These are phyloP conservation scores for Ascochyta clinopodiicola DNA, from an alignment of 2,329 filamentous ascomycete species.

Conservation along the genomic window DNA sequence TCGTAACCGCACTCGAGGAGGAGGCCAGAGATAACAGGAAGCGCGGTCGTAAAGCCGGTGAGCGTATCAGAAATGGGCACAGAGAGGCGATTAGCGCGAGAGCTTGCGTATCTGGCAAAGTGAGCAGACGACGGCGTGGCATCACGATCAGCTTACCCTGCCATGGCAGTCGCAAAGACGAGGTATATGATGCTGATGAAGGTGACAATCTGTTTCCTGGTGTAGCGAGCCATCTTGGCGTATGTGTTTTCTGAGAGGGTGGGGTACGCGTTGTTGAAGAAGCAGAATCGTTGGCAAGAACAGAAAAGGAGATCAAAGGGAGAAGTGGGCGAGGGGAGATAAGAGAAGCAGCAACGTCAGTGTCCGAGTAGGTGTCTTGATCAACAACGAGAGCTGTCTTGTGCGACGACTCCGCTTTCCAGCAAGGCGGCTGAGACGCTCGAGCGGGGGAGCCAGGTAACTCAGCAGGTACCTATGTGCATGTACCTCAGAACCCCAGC, in stretches of 20 bases:
- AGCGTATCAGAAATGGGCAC: conserved; percentile 53
- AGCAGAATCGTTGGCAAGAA: neutral
- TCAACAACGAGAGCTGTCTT: conserved; percentile 4
- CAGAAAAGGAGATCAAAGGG: neutral
- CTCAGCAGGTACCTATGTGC: conserved; percentile 7
- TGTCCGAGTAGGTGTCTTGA: conserved; percentile 2
- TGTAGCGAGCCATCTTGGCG: conserved; percentile 42
- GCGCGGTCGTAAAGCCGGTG: conserved; percentile 50
- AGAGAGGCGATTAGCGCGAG: conserved; percentile 42
- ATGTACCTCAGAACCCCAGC: conserved; percentile 12
- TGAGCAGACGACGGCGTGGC: conserved; percentile 12
- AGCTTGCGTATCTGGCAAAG: conserved; percentile 38
- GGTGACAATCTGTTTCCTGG: conserved; percentile 48
- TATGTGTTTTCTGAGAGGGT: neutral
- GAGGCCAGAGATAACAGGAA: conserved; percentile 53
- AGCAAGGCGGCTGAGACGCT: conserved; percentile 1
- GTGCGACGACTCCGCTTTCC: conserved; percentile 14
- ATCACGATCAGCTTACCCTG: conserved; percentile 35
- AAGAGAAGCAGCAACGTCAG: neutral
- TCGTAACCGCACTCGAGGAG: conserved; percentile 50
- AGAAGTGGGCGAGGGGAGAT: neutral
- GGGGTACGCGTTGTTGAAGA: conserved; percentile 9
- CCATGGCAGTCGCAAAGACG: conserved; percentile 48
- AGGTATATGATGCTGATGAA: conserved; percentile 51
- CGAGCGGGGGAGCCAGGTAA: conserved; percentile 10